Percentiles rank a stretch among this genome's conserved stretches.
These are phyloP conservation scores for Tagetes patula DNA, from an alignment of 129 eudicot species.

Conservation along the genomic window DNA sequence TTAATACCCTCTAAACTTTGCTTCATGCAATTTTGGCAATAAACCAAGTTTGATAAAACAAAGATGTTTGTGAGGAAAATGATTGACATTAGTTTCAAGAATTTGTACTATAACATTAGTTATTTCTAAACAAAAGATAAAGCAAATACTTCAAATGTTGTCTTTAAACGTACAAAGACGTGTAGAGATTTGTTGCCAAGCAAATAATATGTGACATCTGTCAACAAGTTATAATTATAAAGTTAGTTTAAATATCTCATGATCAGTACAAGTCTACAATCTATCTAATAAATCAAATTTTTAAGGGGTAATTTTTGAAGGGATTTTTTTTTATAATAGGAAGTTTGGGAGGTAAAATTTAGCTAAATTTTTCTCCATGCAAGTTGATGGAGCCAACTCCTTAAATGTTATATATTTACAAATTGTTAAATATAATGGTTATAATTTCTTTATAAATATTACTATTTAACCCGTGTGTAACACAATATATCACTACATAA, in stretches of 20 bases:
- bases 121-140: slow-evolving; percentile 5
- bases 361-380: too few relatives aligned
- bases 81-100: slow-evolving; percentile 32
- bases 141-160: neutral
- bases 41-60: slow-evolving; percentile 39
- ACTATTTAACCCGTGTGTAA: too few relatives aligned
- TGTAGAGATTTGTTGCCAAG: neutral
- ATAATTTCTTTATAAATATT: too few relatives aligned
- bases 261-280: too few relatives aligned
- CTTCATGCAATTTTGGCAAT: slow-evolving; percentile 34
- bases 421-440: too few relatives aligned
- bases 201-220: neutral
- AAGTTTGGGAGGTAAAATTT: too few relatives aligned
- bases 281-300: too few relatives aligned
- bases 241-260: neutral
- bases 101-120: slow-evolving; percentile 14
- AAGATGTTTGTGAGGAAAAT: slow-evolving; percentile 32
- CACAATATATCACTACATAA: neutral
- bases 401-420: too few relatives aligned
- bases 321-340: too few relatives aligned
- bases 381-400: too few relatives aligned
- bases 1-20: slow-evolving; percentile 40
- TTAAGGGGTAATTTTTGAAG: too few relatives aligned
- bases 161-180: slow-evolving; percentile 2
- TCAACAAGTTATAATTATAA: neutral